Evolutionary conservation across 1,139 yeast species (phyloP).

Genomic region (Taphrina sp.): DNA sequence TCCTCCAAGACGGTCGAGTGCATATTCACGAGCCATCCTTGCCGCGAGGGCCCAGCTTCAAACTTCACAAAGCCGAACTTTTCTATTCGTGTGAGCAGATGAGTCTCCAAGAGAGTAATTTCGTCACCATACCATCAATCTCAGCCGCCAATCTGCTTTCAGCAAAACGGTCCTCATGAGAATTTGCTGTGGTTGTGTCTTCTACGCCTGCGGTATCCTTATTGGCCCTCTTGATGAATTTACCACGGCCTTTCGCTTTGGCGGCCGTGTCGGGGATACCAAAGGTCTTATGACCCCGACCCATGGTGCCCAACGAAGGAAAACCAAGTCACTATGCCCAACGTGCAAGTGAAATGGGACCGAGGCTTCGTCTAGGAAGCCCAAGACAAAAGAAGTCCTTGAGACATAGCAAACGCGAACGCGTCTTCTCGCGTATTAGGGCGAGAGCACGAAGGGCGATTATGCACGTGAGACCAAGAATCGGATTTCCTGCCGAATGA

Average conservation of each 20-base stretch:
- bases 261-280: constrained; percentile 20
- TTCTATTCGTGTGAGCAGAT: constrained; percentile 50
- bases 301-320: too few species aligned
- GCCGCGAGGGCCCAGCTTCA: constrained; percentile 67
- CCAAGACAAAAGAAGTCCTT: too few species aligned
- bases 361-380: too few species aligned
- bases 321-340: too few species aligned
- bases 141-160: constrained; percentile 13
- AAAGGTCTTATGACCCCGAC: constrained; percentile 21
- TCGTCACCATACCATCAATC: constrained; percentile 16
- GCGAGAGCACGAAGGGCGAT: too few species aligned
- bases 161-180: constrained; percentile 18
- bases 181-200: constrained; percentile 28
- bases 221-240: constrained; percentile 9
- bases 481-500: too few species aligned
- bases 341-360: too few species aligned
- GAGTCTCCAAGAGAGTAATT: neutral
- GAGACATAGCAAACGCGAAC: too few species aligned
- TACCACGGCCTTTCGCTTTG: constrained; percentile 16
- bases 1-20: constrained; percentile 59
- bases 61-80: constrained; percentile 81
- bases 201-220: constrained; percentile 1
- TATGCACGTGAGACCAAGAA: too few species aligned
- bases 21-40: constrained; percentile 88
- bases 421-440: too few species aligned